These are phyloP conservation scores for Crithidia expoeki DNA, from an alignment of 208 protist species.

Conservation along the genomic window DNA sequence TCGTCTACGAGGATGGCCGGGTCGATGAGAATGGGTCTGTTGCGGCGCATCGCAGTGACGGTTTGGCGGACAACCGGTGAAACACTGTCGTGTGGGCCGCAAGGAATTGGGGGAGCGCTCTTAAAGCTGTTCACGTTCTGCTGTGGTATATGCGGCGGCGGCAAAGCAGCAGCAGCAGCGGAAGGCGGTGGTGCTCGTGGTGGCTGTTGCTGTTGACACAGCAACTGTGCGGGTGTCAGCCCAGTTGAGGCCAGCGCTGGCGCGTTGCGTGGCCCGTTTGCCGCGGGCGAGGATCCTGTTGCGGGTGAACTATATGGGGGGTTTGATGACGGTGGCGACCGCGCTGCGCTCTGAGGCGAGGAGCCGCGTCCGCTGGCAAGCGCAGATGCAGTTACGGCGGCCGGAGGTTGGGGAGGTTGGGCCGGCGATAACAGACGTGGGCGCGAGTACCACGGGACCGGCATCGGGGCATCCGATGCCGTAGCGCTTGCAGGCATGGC, in stretches of 20 bases:
- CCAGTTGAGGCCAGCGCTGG: neutral
- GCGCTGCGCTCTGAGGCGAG: neutral
- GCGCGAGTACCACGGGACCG: conserved; percentile 22
- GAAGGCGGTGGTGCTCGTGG: conserved; percentile 1
- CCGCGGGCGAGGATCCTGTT: neutral
- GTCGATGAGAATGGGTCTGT: conserved; percentile 34
- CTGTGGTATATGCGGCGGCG: neutral
- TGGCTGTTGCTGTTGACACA: conserved; percentile 11
- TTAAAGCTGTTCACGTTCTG: neutral
- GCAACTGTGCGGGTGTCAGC: neutral
- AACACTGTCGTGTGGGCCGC: neutral
- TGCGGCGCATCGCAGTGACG: conserved; percentile 14
- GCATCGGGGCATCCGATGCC: neutral
- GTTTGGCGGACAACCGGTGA: neutral
- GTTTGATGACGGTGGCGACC: neutral
- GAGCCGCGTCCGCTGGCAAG: neutral
- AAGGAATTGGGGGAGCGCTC: neutral
- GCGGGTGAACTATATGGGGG: neutral
- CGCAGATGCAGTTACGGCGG: too few relatives aligned
- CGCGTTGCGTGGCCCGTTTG: neutral
- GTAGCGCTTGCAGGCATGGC: neutral
- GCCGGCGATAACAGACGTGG: conserved; percentile 22
- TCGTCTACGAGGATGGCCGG: conserved; percentile 33
- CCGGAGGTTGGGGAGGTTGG: neutral
- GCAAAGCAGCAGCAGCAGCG: neutral